Conservation (phyloP, 768 basidiomycete genomes). For the Tulasnella calospora region DNA sequence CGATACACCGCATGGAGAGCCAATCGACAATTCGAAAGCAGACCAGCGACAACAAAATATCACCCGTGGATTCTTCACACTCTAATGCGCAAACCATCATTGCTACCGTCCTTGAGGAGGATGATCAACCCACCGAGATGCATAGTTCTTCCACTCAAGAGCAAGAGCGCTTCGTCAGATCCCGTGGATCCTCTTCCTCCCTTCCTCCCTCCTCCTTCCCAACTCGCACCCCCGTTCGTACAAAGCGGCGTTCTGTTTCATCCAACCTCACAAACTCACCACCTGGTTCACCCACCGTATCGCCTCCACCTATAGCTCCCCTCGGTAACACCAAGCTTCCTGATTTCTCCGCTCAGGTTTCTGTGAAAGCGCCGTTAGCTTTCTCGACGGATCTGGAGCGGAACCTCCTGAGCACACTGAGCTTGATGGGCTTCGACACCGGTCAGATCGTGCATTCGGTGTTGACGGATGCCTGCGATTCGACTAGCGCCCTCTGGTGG, state of each 20-base stretch:
- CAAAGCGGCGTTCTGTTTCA: constrained; percentile 92
- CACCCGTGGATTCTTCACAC: constrained; percentile 24
- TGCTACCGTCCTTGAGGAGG: constrained; percentile 26
- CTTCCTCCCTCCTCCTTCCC: constrained; percentile 55
- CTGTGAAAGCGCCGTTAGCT: constrained; percentile 58
- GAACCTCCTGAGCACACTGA: constrained; percentile 68
- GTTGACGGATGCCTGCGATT: constrained; percentile 85
- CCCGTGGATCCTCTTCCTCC: constrained; percentile 27
- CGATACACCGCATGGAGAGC: constrained; percentile 35
- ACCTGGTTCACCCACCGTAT: constrained; percentile 28
- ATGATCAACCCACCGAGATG: not conserved
- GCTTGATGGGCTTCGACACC: constrained; percentile 79
- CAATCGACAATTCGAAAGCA: constrained; percentile 36
- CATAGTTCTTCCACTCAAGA: not conserved
- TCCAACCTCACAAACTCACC: constrained; percentile 52
- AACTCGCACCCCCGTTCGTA: constrained; percentile 84
- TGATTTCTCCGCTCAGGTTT: constrained; percentile 43
- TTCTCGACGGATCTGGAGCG: constrained; percentile 83
- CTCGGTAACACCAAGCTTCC: constrained; percentile 30
- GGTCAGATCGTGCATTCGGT: constrained; percentile 96
- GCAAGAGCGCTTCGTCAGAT: constrained; percentile 8
- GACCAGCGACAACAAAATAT: constrained; percentile 13
- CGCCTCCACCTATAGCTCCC: constrained; percentile 21
- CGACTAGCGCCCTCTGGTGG: constrained; percentile 92
- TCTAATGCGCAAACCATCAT: constrained; percentile 8